These are phyloP conservation scores for Schizothecium vesticola DNA, from an alignment of 495 filamentous ascomycete genomes.

Conservation along the genomic window DNA sequence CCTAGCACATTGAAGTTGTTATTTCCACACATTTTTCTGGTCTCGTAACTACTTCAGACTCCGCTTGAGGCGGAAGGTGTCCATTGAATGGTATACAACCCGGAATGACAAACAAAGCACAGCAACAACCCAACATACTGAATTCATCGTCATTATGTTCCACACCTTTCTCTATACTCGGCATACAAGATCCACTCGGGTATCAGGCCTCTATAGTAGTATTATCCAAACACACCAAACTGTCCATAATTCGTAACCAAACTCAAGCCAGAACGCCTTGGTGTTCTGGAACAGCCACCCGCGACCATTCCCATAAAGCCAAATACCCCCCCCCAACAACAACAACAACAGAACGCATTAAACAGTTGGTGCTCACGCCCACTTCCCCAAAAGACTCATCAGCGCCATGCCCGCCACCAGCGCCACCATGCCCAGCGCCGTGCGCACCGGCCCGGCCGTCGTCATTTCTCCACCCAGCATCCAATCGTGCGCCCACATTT, in stretches of 20 bases:
- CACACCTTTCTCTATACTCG: not conserved
- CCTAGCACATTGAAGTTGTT: no score
- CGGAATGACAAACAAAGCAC: no score
- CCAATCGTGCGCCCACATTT: constrained; percentile 58
- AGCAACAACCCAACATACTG: not conserved
- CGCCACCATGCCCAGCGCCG: constrained; percentile 16
- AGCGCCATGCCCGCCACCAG: constrained; percentile 23
- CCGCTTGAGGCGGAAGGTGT: no score
- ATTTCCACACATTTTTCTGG: no score
- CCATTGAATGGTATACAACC: no score
- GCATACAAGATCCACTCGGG: not conserved
- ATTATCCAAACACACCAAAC: not conserved
- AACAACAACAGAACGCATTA: not conserved
- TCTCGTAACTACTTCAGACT: no score
- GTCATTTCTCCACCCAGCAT: constrained; percentile 33
- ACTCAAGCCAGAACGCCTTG: not conserved
- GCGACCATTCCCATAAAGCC: not conserved
- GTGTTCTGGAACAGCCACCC: not conserved
- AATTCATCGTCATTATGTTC: not conserved
- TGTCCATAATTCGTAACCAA: not conserved
- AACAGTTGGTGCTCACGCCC: constrained; percentile 17
- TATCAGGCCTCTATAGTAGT: not conserved
- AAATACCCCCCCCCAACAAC: not conserved
- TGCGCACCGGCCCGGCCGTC: constrained; percentile 16
- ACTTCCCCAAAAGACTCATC: constrained; percentile 33